Evolutionary conservation across 768 basidiomycete species (phyloP).

Genomic region (Clavulina sp.): DNA sequence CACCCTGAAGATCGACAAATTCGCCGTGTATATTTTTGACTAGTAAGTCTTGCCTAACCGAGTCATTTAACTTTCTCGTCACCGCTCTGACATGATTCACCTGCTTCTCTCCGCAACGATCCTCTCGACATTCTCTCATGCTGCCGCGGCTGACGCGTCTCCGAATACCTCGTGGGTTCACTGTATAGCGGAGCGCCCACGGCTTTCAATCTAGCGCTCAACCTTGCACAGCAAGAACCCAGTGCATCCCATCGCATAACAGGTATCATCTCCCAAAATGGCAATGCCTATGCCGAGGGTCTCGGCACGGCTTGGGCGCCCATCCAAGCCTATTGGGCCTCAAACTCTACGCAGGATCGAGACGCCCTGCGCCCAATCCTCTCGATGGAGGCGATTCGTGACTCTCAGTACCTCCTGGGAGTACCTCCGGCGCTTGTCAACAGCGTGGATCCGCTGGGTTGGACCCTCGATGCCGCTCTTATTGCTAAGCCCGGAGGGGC

Average conservation of each 20-base stretch:
- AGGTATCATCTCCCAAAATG: constrained; percentile 32
- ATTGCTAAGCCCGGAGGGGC: constrained; percentile 23
- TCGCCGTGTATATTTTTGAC: constrained; percentile 32
- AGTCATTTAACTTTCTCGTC: too few relatives aligned
- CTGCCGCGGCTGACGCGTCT: too few relatives aligned
- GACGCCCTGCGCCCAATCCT: constrained; percentile 15
- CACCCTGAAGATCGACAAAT: constrained; percentile 22
- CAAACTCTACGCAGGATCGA: constrained; percentile 16
- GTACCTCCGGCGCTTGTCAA: too few relatives aligned
- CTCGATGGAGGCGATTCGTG: constrained; percentile 21
- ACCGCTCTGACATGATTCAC: too few relatives aligned
- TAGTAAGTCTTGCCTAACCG: too few relatives aligned
- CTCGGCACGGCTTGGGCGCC: constrained; percentile 23
- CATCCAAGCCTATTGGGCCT: constrained; percentile 20
- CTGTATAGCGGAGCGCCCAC: constrained; percentile 24
- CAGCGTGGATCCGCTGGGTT: constrained; percentile 19
- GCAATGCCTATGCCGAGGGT: constrained; percentile 31
- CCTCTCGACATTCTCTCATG: too few relatives aligned
- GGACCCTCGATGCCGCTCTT: constrained; percentile 27
- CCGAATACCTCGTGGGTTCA: too few relatives aligned
- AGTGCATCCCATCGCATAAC: constrained; percentile 25
- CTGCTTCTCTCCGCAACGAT: too few relatives aligned
- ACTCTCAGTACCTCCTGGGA: constrained; percentile 24
- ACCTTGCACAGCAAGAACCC: constrained; percentile 27
- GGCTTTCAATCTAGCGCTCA: constrained; percentile 15